phyloP scores from a whole-genome alignment of 2,329 filamentous ascomycete species.

The Aspergillus chevalieri region DNA sequence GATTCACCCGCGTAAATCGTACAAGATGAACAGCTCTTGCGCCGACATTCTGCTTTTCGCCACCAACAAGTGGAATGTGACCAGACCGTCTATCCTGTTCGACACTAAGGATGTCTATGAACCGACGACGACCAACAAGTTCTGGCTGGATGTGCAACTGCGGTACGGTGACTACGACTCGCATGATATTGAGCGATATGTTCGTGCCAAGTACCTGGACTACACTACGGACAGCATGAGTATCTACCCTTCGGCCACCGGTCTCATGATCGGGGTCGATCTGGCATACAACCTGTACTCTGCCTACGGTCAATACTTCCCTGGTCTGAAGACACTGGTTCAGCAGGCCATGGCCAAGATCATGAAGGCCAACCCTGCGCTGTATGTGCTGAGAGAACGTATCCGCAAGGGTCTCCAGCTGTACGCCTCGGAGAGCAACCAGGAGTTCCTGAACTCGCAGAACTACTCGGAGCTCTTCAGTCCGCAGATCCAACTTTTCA shows the following conservation, averaged over 20 bases:
- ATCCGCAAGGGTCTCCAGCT: constrained; percentile 97
- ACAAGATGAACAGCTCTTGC: constrained; percentile 99
- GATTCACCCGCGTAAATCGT: constrained; percentile 96
- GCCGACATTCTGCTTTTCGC: constrained; percentile 96
- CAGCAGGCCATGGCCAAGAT: constrained; percentile 99
- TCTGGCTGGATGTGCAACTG: constrained; percentile 96
- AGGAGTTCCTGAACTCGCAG: constrained; percentile 98
- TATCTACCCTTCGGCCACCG: constrained; percentile 94
- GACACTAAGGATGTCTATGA: constrained; percentile 96
- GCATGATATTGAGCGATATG: constrained; percentile 96
- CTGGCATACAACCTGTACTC: constrained; percentile 98
- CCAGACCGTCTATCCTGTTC: constrained; percentile 82
- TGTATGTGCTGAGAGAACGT: constrained; percentile 94
- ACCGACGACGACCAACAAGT: constrained; percentile 93
- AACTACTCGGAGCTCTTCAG: constrained; percentile 99
- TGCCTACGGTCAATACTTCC: constrained; percentile 97
- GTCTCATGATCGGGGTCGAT: constrained; percentile 96
- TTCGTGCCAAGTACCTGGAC: constrained; percentile 94
- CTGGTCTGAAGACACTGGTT: constrained; percentile 86
- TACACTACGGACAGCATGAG: constrained; percentile 99
- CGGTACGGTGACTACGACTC: constrained; percentile 98
- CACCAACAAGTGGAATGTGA: constrained; percentile 98
- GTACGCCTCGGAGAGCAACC: constrained; percentile 96
- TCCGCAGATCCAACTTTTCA: constrained; percentile 97
- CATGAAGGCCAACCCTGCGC: constrained; percentile 97